Percentiles rank a stretch among this genome's conserved stretches.
phyloP scores from a whole-genome alignment of 2,329 filamentous ascomycete species.

The Aspergillus intermedius region DNA sequence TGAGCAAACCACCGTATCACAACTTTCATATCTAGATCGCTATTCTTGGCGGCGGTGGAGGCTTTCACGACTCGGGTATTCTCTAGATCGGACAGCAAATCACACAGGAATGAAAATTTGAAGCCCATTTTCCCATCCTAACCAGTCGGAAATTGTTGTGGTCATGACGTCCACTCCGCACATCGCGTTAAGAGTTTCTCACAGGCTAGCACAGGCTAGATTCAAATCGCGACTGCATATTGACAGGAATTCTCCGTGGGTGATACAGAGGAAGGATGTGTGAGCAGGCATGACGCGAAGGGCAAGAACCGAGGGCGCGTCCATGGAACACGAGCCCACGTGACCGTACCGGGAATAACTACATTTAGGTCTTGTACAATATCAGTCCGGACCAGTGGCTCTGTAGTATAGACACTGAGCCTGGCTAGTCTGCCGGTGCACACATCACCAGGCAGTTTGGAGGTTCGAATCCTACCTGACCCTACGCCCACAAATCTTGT shows the following conservation, averaged over 20 bases:
- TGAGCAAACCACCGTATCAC: slow-evolving; percentile 63
- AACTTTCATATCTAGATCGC: slow-evolving; percentile 35
- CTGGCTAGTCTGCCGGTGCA: no score
- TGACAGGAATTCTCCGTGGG: neutral
- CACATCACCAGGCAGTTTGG: no score
- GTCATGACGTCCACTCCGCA: neutral
- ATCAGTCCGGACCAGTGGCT: no score
- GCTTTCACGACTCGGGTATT: slow-evolving; percentile 34
- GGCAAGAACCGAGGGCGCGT: slow-evolving; percentile 7
- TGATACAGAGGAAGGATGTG: neutral
- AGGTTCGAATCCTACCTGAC: no score
- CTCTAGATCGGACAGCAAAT: slow-evolving; percentile 65
- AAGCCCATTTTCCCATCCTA: slow-evolving; percentile 31
- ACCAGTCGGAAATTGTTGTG: neutral
- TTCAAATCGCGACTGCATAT: neutral
- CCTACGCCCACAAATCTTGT: no score
- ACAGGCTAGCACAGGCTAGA: no score
- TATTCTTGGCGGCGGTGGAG: slow-evolving; percentile 20
- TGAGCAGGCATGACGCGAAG: slow-evolving; percentile 2
- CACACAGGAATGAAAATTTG: slow-evolving; percentile 64
- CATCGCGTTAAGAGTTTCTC: neutral
- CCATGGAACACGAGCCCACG: slow-evolving; percentile 31
- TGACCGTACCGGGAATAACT: slow-evolving; percentile 10
- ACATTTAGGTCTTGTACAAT: neutral
- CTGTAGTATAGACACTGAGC: no score